These are phyloP conservation scores for Coniosporium tulheliwenetii DNA, from an alignment of 2,329 filamentous ascomycete genomes.

Conservation along the genomic window DNA sequence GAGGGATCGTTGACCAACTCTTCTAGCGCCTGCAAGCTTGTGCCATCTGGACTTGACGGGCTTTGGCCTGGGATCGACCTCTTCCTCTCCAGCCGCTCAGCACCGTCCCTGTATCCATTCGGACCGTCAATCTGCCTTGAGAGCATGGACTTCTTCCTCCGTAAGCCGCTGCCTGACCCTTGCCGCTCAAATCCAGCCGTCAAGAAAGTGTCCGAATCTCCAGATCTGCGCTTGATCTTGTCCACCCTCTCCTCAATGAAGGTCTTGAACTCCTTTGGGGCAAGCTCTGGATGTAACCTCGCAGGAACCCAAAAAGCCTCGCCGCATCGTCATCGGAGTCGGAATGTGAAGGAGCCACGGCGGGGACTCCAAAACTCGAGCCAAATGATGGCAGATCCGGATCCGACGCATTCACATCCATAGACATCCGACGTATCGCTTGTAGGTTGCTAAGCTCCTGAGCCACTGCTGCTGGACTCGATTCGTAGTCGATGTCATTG, in stretches of 20 bases:
- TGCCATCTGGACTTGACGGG: slow-evolving; percentile 42
- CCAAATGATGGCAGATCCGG: slow-evolving; percentile 64
- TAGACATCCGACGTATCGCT: slow-evolving; percentile 80
- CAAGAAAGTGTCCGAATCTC: slow-evolving; percentile 48
- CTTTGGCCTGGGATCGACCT: slow-evolving; percentile 37
- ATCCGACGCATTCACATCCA: slow-evolving; percentile 64
- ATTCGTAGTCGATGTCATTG: slow-evolving; percentile 79
- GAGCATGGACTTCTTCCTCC: slow-evolving; percentile 88
- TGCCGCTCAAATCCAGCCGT: slow-evolving; percentile 40
- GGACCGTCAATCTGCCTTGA: slow-evolving; percentile 77
- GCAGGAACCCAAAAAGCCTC: slow-evolving; percentile 89
- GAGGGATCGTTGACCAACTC: slow-evolving; percentile 68
- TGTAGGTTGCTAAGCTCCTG: slow-evolving; percentile 88
- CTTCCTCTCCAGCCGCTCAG: slow-evolving; percentile 62
- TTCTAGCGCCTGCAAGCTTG: slow-evolving; percentile 53
- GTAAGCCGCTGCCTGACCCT: slow-evolving; percentile 44
- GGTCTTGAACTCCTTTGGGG: slow-evolving; percentile 89
- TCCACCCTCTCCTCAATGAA: slow-evolving; percentile 91
- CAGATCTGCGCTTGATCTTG: slow-evolving; percentile 71
- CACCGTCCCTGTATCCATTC: slow-evolving; percentile 65
- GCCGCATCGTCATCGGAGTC: slow-evolving; percentile 78
- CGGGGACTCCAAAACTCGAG: slow-evolving; percentile 41
- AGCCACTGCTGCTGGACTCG: slow-evolving; percentile 74
- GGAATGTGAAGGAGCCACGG: slow-evolving; percentile 50
- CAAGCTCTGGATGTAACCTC: slow-evolving; percentile 82